phyloP scores from a whole-genome alignment of 1,284 basidiomycete species.

The Malassezia arunalokei region DNA sequence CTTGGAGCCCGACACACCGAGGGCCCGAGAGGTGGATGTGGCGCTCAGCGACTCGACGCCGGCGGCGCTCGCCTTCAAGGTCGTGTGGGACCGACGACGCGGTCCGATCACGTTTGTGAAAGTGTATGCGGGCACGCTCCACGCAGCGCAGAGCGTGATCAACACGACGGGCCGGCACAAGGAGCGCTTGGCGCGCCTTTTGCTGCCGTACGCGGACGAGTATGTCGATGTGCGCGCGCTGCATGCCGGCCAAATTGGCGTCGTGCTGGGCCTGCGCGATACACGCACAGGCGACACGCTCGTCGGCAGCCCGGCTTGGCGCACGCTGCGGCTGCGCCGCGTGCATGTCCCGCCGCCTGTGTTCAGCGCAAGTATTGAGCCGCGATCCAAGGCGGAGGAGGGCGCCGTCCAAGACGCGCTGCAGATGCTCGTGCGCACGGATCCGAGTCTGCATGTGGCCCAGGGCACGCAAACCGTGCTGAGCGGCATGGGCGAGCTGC shows the following conservation, averaged over 20 bases:
- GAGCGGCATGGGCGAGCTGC: constrained; percentile 70
- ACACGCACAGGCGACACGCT: constrained; percentile 82
- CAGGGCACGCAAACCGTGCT: constrained; percentile 61
- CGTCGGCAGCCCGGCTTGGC: constrained; percentile 19
- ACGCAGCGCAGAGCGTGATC: constrained; percentile 57
- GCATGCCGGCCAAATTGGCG: constrained; percentile 70
- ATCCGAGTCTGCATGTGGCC: constrained; percentile 63
- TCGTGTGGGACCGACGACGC: constrained; percentile 65
- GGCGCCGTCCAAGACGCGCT: constrained; percentile 65
- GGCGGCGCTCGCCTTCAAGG: constrained; percentile 65
- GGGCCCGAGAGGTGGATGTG: not conserved
- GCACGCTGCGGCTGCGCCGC: constrained; percentile 52
- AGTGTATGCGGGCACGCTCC: constrained; percentile 62
- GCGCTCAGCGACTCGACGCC: not conserved
- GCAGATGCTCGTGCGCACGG: constrained; percentile 63
- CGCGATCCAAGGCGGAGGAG: constrained; percentile 51
- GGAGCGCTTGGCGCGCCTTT: constrained; percentile 64
- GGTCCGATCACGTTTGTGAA: constrained; percentile 86
- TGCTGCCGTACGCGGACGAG: constrained; percentile 66
- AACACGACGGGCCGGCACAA: constrained; percentile 60
- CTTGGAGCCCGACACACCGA: constrained; percentile 1
- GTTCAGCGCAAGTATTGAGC: constrained; percentile 48
- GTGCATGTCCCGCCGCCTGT: constrained; percentile 72
- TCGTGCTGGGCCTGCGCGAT: constrained; percentile 66
- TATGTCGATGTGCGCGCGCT: constrained; percentile 68